These are phyloP conservation scores for Lactarius quietus DNA, from an alignment of 768 basidiomycete species.

Conservation along the genomic window DNA sequence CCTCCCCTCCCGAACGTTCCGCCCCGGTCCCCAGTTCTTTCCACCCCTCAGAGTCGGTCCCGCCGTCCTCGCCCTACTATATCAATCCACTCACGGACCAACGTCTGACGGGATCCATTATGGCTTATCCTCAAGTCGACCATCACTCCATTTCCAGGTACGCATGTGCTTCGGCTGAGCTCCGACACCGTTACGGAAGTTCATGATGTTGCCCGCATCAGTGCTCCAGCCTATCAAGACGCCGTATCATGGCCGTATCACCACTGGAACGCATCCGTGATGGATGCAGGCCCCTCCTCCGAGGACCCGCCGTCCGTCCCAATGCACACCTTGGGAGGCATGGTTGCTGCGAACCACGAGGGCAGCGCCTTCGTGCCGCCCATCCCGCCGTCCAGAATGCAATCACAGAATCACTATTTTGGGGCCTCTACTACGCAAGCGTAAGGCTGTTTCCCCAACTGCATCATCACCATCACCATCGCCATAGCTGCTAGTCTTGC, in stretches of 20 bases:
- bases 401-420: constrained; percentile 1
- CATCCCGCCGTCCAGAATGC: constrained; percentile 5
- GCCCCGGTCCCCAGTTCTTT: background rate
- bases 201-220: background rate
- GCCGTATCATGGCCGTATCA: constrained; percentile 14
- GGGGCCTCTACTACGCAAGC: background rate
- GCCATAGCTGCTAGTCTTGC: background rate
- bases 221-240: constrained; percentile 14
- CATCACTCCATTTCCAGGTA: constrained; percentile 17
- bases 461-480: background rate
- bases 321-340: constrained; percentile 8
- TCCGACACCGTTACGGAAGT: background rate
- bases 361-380: constrained; percentile 9
- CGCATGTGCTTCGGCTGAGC: background rate
- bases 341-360: constrained; percentile 16
- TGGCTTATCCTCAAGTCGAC: constrained; percentile 13
- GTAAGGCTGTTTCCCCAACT: constrained; percentile 9
- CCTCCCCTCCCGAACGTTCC: constrained; percentile 14
- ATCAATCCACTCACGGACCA: constrained; percentile 12
- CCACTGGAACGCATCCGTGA: constrained; percentile 12
- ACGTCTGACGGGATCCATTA: constrained; percentile 17
- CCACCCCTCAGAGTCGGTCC: constrained; percentile 6
- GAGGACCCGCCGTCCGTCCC: constrained; percentile 6
- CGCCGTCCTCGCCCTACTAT: constrained; percentile 6
- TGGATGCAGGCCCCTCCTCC: constrained; percentile 4